Evolutionary conservation across 2,329 filamentous ascomycete species (phyloP), one percentile per base, ranked within the genome.

Genomic region (Hortaea werneckii): DNA sequence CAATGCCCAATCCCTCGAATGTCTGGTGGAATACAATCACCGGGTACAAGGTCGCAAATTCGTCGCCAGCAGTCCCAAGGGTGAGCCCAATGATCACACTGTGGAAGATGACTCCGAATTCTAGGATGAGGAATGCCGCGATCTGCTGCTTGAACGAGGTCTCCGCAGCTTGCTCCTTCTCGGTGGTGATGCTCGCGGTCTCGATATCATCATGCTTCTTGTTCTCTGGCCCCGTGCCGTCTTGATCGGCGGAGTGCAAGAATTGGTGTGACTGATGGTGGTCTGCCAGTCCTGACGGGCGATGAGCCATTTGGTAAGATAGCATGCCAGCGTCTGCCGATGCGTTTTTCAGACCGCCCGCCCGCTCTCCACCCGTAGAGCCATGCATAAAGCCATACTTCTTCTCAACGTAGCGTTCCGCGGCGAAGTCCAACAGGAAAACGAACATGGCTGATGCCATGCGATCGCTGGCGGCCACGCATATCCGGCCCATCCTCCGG

Each of bases 1-100:
- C 89, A 5, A 95, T 75, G 75, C 87, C 89, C 9, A 95, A 80
- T 9, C 89, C 89, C 66, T 95, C 89, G 50, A 95, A 94, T 34
- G 85, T 87, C 63, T 95, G 89, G 65, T 95, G 89, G 73, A 95
- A 94, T 57, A 88, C 79, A 6, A 82, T 69, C 29, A 82, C 79
- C 41, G 79, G 69, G 62, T 80, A 82, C 4, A 82, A 69, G 0
- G 76, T 78, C 40, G 65, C 66, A 58, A 82, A 82, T 52, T 80
- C 78, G 0, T 65, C 56, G 20, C 77, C 77, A 0, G 78, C 67
- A 4, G 79, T 77, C 5, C 76, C 78, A 9, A 82, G 78, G 0
- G 87, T 94, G 20, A 95, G 75, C 20, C 90, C 90, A 53, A 96
- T 90, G 67, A 95, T 94, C 59, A 95, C 76, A 27, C 49, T 54